Conservation (phyloP, 2,329 filamentous ascomycete species). For the Sporothrix inflata region DNA sequence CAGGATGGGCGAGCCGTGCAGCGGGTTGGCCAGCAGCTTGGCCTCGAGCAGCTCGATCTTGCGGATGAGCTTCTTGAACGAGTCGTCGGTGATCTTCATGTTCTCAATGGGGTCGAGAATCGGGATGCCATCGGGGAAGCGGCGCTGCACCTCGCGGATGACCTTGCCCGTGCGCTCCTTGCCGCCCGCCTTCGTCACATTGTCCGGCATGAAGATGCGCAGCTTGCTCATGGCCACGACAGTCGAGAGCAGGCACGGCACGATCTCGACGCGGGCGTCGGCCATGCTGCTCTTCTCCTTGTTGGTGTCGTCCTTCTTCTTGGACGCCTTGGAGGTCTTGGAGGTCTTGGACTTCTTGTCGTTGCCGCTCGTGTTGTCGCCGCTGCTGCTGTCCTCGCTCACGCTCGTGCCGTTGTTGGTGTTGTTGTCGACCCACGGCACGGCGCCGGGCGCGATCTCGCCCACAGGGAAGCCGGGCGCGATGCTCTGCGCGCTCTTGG, state of each 20-base stretch:
- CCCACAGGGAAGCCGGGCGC: slow-evolving; percentile 42
- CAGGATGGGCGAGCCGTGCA: slow-evolving; percentile 87
- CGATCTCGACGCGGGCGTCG: slow-evolving; percentile 68
- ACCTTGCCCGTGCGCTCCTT: slow-evolving; percentile 68
- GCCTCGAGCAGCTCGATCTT: slow-evolving; percentile 98
- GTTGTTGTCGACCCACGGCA: slow-evolving; percentile 48
- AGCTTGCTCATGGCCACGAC: slow-evolving; percentile 84
- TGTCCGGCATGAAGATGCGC: slow-evolving; percentile 79
- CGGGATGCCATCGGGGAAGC: slow-evolving; percentile 91
- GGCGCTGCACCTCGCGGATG: slow-evolving; percentile 76
- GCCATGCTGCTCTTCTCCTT: slow-evolving; percentile 6
- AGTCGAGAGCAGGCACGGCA: slow-evolving; percentile 84
- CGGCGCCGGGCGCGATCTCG: slow-evolving; percentile 67
- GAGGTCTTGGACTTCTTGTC: slow-evolving; percentile 16
- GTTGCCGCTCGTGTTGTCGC: slow-evolving; percentile 16
- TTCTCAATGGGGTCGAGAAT: slow-evolving; percentile 92
- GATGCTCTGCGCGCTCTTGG: slow-evolving; percentile 52
- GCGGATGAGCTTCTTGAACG: slow-evolving; percentile 87
- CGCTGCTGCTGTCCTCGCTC: slow-evolving; percentile 11
- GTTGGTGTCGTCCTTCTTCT: slow-evolving; percentile 2
- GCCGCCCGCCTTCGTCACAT: slow-evolving; percentile 69
- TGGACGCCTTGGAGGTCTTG: neutral
- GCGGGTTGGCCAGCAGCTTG: slow-evolving; percentile 80
- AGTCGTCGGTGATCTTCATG: slow-evolving; percentile 91
- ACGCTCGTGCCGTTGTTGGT: neutral